Conservation (phyloP, 116 monocot genomes). For the Dioscorea cayenensis region DNA sequence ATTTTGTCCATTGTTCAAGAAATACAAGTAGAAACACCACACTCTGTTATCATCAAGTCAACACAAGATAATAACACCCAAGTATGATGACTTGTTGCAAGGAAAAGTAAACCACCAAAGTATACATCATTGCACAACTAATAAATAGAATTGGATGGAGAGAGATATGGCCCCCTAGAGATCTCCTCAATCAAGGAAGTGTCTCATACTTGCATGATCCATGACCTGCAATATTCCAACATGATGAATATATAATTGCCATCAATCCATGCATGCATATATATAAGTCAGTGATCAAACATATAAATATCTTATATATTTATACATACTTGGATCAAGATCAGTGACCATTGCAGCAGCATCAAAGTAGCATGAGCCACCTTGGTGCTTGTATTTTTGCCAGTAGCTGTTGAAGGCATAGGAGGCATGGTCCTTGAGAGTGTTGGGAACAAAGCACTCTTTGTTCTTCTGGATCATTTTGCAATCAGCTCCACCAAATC, state of each 20-base stretch:
- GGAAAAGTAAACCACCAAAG: no score
- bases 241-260: not conserved
- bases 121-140: no score
- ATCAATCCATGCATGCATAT: no score
- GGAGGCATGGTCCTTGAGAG: constrained; percentile 64
- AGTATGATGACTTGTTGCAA: no score
- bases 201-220: constrained; percentile 46
- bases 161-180: no score
- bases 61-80: no score
- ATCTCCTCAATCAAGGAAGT: constrained; percentile 22
- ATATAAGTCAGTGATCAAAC: no score
- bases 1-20: no score
- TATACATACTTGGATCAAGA: constrained; percentile 59
- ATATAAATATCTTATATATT: no score
- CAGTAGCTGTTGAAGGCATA: constrained; percentile 95
- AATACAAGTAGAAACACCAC: no score
- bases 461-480: constrained; percentile 44
- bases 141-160: no score
- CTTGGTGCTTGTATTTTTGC: constrained; percentile 66
- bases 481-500: constrained; percentile 70
- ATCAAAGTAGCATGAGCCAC: constrained; percentile 78
- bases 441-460: constrained; percentile 72
- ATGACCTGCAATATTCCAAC: constrained; percentile 43
- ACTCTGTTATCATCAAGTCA: no score
- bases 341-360: constrained; percentile 76